Evolutionary conservation across 768 basidiomycete genomes (phyloP).

Genomic region (Fistulinella prunicolor): DNA sequence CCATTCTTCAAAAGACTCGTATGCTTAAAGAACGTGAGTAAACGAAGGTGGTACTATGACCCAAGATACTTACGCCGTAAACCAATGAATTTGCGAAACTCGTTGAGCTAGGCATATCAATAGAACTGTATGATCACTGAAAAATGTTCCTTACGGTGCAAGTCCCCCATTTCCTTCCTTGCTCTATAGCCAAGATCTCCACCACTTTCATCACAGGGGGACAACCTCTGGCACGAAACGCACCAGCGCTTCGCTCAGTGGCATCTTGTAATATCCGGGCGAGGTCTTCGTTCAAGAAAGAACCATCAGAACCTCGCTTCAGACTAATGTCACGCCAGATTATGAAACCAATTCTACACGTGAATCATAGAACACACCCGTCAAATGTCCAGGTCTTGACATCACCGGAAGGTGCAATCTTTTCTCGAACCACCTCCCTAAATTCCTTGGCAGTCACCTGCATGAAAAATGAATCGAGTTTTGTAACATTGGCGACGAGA

Average conservation of each 20-base stretch:
- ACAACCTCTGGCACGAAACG: slow-evolving; percentile 67
- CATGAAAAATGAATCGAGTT: too few relatives aligned
- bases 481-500: not conserved
- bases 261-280: slow-evolving; percentile 61
- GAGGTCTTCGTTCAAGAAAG: slow-evolving; percentile 62
- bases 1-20: slow-evolving; percentile 67
- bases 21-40: slow-evolving; percentile 42
- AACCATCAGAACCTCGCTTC: slow-evolving; percentile 47
- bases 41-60: not conserved
- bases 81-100: slow-evolving; percentile 70
- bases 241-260: slow-evolving; percentile 54
- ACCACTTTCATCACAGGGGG: slow-evolving; percentile 63
- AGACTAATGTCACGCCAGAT: slow-evolving; percentile 35
- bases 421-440: slow-evolving; percentile 11
- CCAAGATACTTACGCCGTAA: slow-evolving; percentile 52
- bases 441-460: slow-evolving; percentile 24
- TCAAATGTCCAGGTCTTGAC: slow-evolving; percentile 55
- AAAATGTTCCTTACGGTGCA: slow-evolving; percentile 52
- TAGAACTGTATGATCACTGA: not conserved
- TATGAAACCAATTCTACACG: not conserved
- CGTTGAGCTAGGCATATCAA: slow-evolving; percentile 48
- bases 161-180: slow-evolving; percentile 64
- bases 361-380: slow-evolving; percentile 31
- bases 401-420: slow-evolving; percentile 4
- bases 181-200: slow-evolving; percentile 67